These are phyloP conservation scores for Thielaviopsis populi DNA, from an alignment of 2,329 filamentous ascomycete species.

Conservation along the genomic window DNA sequence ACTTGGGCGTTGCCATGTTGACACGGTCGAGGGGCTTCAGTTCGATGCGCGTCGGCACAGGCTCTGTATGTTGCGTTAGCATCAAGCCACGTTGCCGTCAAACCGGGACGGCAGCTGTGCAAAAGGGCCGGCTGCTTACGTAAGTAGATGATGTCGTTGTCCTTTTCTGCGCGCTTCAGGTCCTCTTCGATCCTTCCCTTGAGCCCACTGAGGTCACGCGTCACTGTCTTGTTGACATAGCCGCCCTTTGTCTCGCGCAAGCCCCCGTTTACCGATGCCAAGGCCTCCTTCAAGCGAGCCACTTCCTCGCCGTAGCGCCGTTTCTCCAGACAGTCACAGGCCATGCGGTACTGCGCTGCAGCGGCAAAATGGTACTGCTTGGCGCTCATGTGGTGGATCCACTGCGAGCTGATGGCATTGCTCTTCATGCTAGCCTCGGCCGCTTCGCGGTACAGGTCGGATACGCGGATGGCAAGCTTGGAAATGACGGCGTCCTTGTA, in stretches of 20 bases:
- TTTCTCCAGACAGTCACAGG: constrained; percentile 85
- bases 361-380: constrained; percentile 97
- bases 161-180: constrained; percentile 80
- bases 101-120: too few relatives aligned
- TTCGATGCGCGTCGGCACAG: constrained; percentile 77
- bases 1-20: constrained; percentile 67
- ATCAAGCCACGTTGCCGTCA: background rate
- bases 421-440: constrained; percentile 79
- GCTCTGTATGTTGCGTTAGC: constrained; percentile 32
- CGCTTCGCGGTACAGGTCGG: constrained; percentile 74
- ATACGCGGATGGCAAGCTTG: constrained; percentile 76
- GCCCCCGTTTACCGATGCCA: constrained; percentile 70
- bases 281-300: constrained; percentile 65
- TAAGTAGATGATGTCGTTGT: constrained; percentile 92
- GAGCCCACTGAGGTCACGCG: constrained; percentile 67
- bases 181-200: constrained; percentile 76
- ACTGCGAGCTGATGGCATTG: constrained; percentile 76
- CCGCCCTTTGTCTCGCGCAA: constrained; percentile 60
- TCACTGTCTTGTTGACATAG: constrained; percentile 67
- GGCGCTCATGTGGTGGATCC: constrained; percentile 95
- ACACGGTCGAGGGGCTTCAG: constrained; percentile 73
- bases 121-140: constrained; percentile 30
- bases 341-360: constrained; percentile 82
- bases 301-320: constrained; percentile 91
- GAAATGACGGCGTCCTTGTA: constrained; percentile 88